These are phyloP conservation scores for Phytophthora niederhauseri DNA, from an alignment of 352 stramenopile species.

Conservation along the genomic window DNA sequence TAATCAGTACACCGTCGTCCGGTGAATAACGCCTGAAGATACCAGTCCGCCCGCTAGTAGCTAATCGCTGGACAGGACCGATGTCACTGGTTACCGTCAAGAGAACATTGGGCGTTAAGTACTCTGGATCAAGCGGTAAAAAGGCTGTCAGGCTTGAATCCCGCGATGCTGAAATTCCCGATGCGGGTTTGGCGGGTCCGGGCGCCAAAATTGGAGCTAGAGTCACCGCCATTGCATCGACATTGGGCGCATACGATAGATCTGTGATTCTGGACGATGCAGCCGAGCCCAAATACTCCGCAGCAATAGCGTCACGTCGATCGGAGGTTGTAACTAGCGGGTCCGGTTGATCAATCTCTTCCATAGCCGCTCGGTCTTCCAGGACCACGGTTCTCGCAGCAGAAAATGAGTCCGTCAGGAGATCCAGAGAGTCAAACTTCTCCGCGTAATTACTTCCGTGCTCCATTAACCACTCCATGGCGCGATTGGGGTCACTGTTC, in stretches of 20 bases:
- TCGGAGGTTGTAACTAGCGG: slow-evolving; percentile 49
- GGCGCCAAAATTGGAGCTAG: slow-evolving; percentile 79
- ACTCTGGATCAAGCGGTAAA: slow-evolving; percentile 70
- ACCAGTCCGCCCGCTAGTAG: slow-evolving; percentile 68
- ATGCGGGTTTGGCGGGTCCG: slow-evolving; percentile 34
- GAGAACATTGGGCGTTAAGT: slow-evolving; percentile 76
- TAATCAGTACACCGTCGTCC: slow-evolving; percentile 75
- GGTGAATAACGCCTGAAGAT: slow-evolving; percentile 63
- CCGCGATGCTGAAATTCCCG: slow-evolving; percentile 2
- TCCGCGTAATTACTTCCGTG: slow-evolving; percentile 68
- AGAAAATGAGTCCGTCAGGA: slow-evolving; percentile 58
- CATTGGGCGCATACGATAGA: slow-evolving; percentile 37
- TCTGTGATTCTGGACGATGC: slow-evolving; percentile 20
- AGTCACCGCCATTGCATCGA: slow-evolving; percentile 79
- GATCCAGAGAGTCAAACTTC: slow-evolving; percentile 48
- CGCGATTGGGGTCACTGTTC: slow-evolving; percentile 81
- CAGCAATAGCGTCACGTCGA: slow-evolving; percentile 20
- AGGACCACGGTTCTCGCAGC: slow-evolving; percentile 51
- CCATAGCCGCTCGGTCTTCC: slow-evolving; percentile 68
- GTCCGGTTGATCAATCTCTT: slow-evolving; percentile 81
- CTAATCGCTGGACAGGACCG: slow-evolving; percentile 71
- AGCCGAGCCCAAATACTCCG: slow-evolving; percentile 30
- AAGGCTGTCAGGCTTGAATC: slow-evolving; percentile 48
- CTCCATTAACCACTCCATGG: slow-evolving; percentile 91
- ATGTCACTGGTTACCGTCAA: slow-evolving; percentile 77